Percentiles rank a stretch among this genome's conserved stretches.
Conservation (phyloP, 192 early-diverging fungal species). For the Gaertneriomyces semiglobifer region DNA sequence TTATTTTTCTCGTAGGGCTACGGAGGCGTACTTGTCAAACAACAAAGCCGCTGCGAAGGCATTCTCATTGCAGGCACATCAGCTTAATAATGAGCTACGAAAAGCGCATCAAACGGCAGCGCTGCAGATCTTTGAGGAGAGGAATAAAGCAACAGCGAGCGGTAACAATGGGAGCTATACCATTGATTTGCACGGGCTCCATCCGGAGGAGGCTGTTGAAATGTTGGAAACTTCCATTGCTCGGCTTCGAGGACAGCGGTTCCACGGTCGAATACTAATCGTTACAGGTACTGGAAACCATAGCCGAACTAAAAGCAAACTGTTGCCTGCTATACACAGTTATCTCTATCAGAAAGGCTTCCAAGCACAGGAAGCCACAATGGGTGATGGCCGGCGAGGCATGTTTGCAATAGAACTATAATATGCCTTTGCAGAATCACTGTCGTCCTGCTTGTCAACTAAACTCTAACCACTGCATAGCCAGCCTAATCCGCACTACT, state of each 20-base stretch:
- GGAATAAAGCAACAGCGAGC: slow-evolving; percentile 28
- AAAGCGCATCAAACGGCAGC: slow-evolving; percentile 38
- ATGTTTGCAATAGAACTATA: slow-evolving; percentile 38
- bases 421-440: neutral
- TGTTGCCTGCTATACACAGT: slow-evolving; percentile 39
- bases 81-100: slow-evolving; percentile 39
- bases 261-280: slow-evolving; percentile 32
- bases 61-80: slow-evolving; percentile 39
- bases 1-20: slow-evolving; percentile 35
- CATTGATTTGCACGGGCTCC: slow-evolving; percentile 53
- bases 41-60: slow-evolving; percentile 51
- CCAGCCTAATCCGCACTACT: too few species aligned
- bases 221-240: slow-evolving; percentile 28
- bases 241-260: slow-evolving; percentile 26
- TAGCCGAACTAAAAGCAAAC: slow-evolving; percentile 36
- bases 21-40: slow-evolving; percentile 43
- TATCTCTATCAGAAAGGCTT: slow-evolving; percentile 27
- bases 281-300: slow-evolving; percentile 55
- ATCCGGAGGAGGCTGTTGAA: slow-evolving; percentile 46
- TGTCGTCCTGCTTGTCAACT: neutral
- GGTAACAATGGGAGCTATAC: slow-evolving; percentile 3
- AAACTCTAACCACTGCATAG: neutral
- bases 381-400: slow-evolving; percentile 46
- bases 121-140: slow-evolving; percentile 33
- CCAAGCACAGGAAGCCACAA: slow-evolving; percentile 32